A percentile compares a stretch with the other conserved stretches of the same genome.
Conservation (phyloP, 31 red algal species). For the Bonnemaisonia californica region DNA sequence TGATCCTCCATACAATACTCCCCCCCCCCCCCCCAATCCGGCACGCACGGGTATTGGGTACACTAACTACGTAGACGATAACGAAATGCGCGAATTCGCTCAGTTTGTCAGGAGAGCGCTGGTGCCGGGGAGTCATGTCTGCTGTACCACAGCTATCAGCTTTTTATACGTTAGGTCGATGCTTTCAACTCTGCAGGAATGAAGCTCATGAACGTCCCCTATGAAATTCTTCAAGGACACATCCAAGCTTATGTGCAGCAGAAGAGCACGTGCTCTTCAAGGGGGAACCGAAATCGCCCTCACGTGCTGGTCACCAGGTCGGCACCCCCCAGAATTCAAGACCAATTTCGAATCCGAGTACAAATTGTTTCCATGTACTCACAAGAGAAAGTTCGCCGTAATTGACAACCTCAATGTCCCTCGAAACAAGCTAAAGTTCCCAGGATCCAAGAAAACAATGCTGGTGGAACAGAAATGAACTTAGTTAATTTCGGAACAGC, state of each 20-base stretch:
- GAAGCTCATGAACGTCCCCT: neutral
- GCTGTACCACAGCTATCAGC: neutral
- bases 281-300: no score
- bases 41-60: neutral
- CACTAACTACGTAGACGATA: neutral
- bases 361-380: neutral
- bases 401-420: neutral
- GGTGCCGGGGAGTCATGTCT: neutral
- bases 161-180: neutral
- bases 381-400: neutral
- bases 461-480: conserved; percentile 3
- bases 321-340: neutral
- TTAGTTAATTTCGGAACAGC: neutral
- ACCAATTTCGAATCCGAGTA: neutral
- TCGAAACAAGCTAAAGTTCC: no score
- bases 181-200: neutral
- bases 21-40: neutral
- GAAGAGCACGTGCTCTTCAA: no score
- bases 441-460: neutral
- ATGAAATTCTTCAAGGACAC: no score
- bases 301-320: neutral
- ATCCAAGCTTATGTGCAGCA: no score
- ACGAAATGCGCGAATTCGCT: neutral
- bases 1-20: neutral
- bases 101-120: neutral